Base-by-base conservation (phyloP, 2,329 filamentous ascomycete species). In the Ophiostoma sp. region DNA sequence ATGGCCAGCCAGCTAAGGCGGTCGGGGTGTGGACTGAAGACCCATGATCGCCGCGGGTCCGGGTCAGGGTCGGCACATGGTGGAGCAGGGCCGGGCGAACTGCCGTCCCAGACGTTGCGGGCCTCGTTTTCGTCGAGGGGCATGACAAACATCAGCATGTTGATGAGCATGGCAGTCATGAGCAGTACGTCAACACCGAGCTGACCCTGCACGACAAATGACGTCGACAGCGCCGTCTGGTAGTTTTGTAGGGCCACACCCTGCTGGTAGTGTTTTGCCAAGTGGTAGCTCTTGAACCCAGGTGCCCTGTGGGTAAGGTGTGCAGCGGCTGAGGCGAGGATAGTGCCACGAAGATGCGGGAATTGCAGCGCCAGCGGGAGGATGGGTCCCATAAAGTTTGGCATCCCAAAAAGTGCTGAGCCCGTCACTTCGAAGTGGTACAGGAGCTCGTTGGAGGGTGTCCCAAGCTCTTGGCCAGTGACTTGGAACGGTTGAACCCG, bases 191-290 rank as follows among this genome's bases (percentile, higher is more conserved):
- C 76, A 52, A 76, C 73, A 36, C 76, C 77, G 4, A 64, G 28
- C 69, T 77, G 74, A 17, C 76, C 76, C 36, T 76, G 75, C 19
- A 22, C 42, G 5, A n/a, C 59, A 36, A 77, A 72, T 15, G 77
- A 75, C 6, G 74, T 76, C 15, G 55, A 36, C 25, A 78, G 72
- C 12, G 75, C 75, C 4, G 31, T 50, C 66, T 74, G 76, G 74
- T 76, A 78, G 28, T 52, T 33, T 12, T 69, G 33, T 36, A 78
- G 63, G 3, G 77, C 77, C 7, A 78, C n/a, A 5, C 59, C n/a
- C 63, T 76, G 74, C 71, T 78, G 77, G 75, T 76, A 77, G 71
- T 76, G 74, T 42, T 73, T 73, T 28, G 77, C 77, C 5, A 78
- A 2, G 19, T 73, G 76, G 73, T 78, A 73, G 17, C 33, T 61